A percentile compares a stretch with the other conserved stretches of the same genome.
These are phyloP conservation scores for Solanum etuberosum DNA, from an alignment of 257 asterid species.

Conservation along the genomic window DNA sequence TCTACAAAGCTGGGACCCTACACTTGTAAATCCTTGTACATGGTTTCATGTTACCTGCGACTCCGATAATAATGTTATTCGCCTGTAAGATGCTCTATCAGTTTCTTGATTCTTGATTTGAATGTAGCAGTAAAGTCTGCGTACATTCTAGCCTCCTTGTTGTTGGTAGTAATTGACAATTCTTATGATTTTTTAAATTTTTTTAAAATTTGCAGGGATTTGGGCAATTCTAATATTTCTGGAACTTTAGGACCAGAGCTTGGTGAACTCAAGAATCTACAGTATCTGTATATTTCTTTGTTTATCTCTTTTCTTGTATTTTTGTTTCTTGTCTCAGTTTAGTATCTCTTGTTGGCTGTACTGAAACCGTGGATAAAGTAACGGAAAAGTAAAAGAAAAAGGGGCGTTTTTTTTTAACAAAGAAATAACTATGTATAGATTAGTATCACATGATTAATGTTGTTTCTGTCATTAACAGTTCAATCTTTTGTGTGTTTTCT, in stretches of 20 bases:
- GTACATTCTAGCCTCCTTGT: background rate
- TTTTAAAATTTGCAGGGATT: conserved; percentile 38
- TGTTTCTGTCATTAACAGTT: background rate
- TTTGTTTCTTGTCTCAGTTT: background rate
- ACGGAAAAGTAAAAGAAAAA: background rate
- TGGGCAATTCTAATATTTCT: conserved; percentile 88
- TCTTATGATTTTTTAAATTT: background rate
- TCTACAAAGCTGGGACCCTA: conserved; percentile 92
- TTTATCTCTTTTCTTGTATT: background rate
- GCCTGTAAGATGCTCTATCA: conserved; percentile 48
- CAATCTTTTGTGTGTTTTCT: background rate
- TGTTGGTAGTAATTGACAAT: background rate
- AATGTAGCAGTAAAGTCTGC: background rate
- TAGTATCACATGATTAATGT: conserved; percentile 2
- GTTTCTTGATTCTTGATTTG: background rate
- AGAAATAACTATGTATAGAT: background rate
- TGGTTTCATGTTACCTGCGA: conserved; percentile 94
- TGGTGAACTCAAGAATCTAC: conserved; percentile 77
- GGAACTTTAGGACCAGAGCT: conserved; percentile 82
- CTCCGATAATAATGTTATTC: conserved; percentile 50
- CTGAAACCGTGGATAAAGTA: background rate
- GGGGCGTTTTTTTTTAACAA: background rate
- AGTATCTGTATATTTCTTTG: conserved; percentile 44
- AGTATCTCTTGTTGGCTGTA: conserved; percentile 4
- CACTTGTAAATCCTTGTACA: conserved; percentile 91